phyloP scores from a whole-genome alignment of 2,329 filamentous ascomycete species.

The Colletotrichum abscissum region DNA sequence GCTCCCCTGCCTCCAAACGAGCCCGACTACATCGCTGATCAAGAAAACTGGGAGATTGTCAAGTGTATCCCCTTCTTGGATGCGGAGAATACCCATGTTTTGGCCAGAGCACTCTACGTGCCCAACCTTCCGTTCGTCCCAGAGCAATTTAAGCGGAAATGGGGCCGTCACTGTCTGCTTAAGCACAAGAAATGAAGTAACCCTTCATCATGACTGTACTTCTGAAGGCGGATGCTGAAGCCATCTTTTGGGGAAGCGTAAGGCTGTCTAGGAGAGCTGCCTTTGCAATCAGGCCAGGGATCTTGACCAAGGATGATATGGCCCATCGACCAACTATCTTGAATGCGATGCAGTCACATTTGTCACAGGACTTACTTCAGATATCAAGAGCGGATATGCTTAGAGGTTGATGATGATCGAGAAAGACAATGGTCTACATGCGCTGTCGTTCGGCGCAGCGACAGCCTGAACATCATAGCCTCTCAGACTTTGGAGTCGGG shows the following conservation, averaged over 20 bases:
- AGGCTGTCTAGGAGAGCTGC: not conserved
- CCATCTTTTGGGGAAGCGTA: not conserved
- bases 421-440: not conserved
- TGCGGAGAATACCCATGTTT: constrained; percentile 74
- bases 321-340: not conserved
- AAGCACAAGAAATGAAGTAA: constrained; percentile 58
- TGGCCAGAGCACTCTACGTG: constrained; percentile 85
- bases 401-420: not conserved
- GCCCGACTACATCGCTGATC: constrained; percentile 82
- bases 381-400: no score
- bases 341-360: not conserved
- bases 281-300: not conserved
- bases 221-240: not conserved
- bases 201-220: not conserved
- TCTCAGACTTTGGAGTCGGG: not conserved
- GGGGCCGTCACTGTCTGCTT: constrained; percentile 90
- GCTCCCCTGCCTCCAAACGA: constrained; percentile 72
- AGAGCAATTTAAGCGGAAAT: constrained; percentile 75
- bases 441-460: not conserved
- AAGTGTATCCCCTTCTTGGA: constrained; percentile 86
- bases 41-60: constrained; percentile 80
- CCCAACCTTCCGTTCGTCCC: constrained; percentile 79
- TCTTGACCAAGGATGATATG: not conserved
- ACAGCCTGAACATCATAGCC: not conserved
- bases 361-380: not conserved